phyloP scores from a whole-genome alignment of 345 rosid genomes.

The Rhizophora apiculata region DNA sequence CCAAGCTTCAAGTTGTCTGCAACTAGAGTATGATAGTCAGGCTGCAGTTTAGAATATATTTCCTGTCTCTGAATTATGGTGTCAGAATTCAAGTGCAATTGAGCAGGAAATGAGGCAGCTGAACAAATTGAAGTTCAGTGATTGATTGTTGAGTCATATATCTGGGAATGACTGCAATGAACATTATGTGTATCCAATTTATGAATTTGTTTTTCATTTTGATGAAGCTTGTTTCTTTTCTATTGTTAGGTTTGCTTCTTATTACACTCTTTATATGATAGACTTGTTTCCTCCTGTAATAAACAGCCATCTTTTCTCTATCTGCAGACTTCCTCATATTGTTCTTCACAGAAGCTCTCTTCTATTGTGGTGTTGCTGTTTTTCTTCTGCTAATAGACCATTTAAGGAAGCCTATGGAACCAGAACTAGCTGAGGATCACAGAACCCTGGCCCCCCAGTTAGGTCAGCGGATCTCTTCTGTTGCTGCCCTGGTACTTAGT shows the following conservation, averaged over 20 bases:
- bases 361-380: conserved; percentile 80
- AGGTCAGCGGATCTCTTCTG: conserved; percentile 79
- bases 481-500: conserved; percentile 83
- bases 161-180: background rate
- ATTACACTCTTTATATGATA: background rate
- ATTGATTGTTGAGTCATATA: too few species aligned
- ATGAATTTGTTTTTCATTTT: background rate
- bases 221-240: background rate
- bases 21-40: background rate
- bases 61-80: too few species aligned
- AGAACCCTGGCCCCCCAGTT: conserved; percentile 39
- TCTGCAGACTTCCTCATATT: conserved; percentile 88
- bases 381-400: conserved; percentile 70
- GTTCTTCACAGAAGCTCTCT: conserved; percentile 97
- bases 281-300: conserved; percentile 14
- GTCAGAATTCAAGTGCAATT: too few species aligned
- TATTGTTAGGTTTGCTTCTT: conserved; percentile 2
- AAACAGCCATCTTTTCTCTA: conserved; percentile 10
- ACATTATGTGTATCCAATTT: background rate
- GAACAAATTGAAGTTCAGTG: too few species aligned
- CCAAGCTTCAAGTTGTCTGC: background rate
- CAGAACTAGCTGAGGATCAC: conserved; percentile 21
- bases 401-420: conserved; percentile 45
- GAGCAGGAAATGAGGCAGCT: too few species aligned
- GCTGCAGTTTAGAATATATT: too few species aligned